Base-by-base conservation (phyloP, 2,329 filamentous ascomycete genomes). In the Ceratocystis huliohia region DNA sequence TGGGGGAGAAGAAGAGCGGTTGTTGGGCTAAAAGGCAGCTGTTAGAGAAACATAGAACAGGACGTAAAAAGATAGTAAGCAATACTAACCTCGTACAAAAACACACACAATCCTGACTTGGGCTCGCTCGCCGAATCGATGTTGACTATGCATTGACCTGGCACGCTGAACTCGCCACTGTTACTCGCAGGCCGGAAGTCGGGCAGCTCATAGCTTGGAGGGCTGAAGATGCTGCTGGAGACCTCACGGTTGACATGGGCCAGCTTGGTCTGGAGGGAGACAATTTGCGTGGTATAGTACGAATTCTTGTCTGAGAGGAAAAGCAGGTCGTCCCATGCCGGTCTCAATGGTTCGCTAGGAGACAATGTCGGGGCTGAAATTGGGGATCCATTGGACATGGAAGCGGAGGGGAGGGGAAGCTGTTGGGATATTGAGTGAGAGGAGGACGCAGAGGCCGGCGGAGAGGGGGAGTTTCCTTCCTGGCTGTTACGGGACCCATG, bases 61-160 rank as follows among this genome's bases (percentile, higher is more conserved):
- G 22, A 30, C 17, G 30, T 8, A 53, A 33, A 6, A 17, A 22
- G 13, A 5, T 0, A 15, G 28, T 22, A 25, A 15, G 20, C 28
- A 30, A 63, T 25, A 71, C 77, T 67, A 71, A 83, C 81, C 75
- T 84, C 79, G 70, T 81, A 84, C 22, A 83, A 72, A 70, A 83
- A 82, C 53, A 80, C 72, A 68, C 79, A 82, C 50, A 81, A 73
- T 45, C 76, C 77, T 8, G 69, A 72, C 48, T 73, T 74, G 59
- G 73, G 71, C 17, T 70, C 69, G 37, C 72, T 71, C 5, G n/a
- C n/a, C 15, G 44, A n/a, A 30, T 64, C 37, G 8, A 63, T 45
- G 20, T 33, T 66, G 25, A 80, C 72, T 64, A 82, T 71, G 68
- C 78, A 82, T 67, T 78, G 77, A 3, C 78, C 76, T 41, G 72